Evolutionary conservation across 2,329 filamentous ascomycete species (phyloP).

Genomic region (Monosporascus sp.): DNA sequence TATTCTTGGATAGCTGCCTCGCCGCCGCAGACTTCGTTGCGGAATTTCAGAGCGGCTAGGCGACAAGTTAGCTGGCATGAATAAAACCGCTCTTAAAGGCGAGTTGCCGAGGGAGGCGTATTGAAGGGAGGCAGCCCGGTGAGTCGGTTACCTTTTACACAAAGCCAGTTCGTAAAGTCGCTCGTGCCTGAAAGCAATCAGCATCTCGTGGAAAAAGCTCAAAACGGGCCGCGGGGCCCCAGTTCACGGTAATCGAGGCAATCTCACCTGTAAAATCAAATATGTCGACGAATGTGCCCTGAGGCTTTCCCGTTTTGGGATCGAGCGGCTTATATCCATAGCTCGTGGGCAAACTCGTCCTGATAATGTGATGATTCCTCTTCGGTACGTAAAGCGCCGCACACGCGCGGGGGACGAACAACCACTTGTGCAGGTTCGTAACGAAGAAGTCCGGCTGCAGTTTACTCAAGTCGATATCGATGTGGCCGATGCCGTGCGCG

Average conservation of each 20-base stretch:
- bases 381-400: constrained; percentile 58
- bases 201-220: constrained; percentile 37
- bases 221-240: constrained; percentile 26
- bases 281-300: constrained; percentile 24
- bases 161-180: constrained; percentile 55
- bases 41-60: constrained; percentile 52
- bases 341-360: constrained; percentile 59
- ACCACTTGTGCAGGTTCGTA: constrained; percentile 65
- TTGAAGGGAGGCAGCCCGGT: background rate
- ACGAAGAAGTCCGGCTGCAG: constrained; percentile 63
- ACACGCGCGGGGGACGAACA: constrained; percentile 59
- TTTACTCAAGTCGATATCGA: constrained; percentile 50
- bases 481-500: constrained; percentile 61
- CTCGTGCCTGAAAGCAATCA: constrained; percentile 56
- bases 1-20: constrained; percentile 53
- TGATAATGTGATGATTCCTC: constrained; percentile 55
- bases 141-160: constrained; percentile 33
- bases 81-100: background rate
- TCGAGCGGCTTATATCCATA: constrained; percentile 48
- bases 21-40: constrained; percentile 49
- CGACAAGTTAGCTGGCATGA: background rate
- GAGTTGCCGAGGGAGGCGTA: background rate
- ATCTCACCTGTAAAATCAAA: constrained; percentile 27
- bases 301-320: background rate
- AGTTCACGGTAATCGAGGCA: too few relatives aligned